Evolutionary conservation across 352 stramenopile genomes (phyloP), one percentile per base, ranked within the genome.

Genomic region (Globisporangium mamillatum): DNA sequence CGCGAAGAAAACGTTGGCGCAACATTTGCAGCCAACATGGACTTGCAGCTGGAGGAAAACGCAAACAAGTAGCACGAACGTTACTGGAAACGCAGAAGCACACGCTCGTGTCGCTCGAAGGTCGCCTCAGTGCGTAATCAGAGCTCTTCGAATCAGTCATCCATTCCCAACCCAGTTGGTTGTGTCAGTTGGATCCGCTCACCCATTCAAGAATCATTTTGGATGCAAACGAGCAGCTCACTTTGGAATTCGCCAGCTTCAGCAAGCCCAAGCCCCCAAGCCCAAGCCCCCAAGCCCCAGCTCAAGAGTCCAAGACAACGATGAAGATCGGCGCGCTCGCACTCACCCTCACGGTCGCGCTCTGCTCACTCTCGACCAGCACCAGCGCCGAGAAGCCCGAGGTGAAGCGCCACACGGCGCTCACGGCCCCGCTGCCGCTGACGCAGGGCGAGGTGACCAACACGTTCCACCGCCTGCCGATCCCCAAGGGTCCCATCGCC

Each of bases 371-470:
- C 9, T 41, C 36, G 36, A 4, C 9, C 9, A 8, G 1, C 18
- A 2, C 6, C 46, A 24, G 22, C 41, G 57, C 68, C 24, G 46
- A 52, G 60, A 67, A 70, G 63, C 80, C 80, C n/a, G 67, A 67
- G 64, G 79, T 85, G 6, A 79, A 89, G 76, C 75, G 74, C 61
- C 82, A 84, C 79, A 89, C 82, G 59, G 84, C 84, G 29, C 78
- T 90, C 68, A 94, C 82, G 59, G 79, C 75, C 32, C 75, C 86
- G 9, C 67, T 94, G 52, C 60, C 75, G 54, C 75, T 94, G 38
- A 66, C 68, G n/a, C 83, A 91, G 67, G 86, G 86, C 58, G 78
- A 91, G 53, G 82, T 94, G 46, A 91, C 81, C 38, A 94, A 94
- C 74, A 77, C 82, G 27, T 94, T 90, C 70, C 80, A 94, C 70